phyloP scores from a whole-genome alignment of 2,329 filamentous ascomycete genomes.

The Curvularia sp. region DNA sequence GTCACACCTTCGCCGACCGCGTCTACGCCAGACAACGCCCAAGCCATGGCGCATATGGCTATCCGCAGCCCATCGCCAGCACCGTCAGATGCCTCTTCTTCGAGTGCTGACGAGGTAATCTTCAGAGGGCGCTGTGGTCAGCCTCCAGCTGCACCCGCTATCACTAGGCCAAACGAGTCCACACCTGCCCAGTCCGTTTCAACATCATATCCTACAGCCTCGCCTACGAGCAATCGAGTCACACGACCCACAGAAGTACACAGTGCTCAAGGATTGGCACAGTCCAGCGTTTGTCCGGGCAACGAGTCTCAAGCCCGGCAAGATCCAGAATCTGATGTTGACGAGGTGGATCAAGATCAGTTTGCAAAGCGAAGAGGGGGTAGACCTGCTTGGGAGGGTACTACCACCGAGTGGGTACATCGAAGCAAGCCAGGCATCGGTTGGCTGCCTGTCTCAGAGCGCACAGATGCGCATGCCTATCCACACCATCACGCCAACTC shows the following conservation, averaged over 20 bases:
- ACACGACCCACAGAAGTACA: slow-evolving; percentile 1
- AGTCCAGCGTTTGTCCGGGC: slow-evolving; percentile 21
- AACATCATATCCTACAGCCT: too few relatives aligned
- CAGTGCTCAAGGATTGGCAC: slow-evolving; percentile 6
- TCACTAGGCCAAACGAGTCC: background rate
- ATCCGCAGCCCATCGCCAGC: slow-evolving; percentile 50
- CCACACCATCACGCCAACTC: slow-evolving; percentile 30
- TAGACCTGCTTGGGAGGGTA: slow-evolving; percentile 41
- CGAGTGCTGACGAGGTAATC: slow-evolving; percentile 67
- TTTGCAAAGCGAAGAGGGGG: slow-evolving; percentile 39
- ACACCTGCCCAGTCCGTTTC: too few relatives aligned
- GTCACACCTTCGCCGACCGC: slow-evolving; percentile 23
- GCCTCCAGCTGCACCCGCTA: slow-evolving; percentile 12
- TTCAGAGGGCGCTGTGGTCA: slow-evolving; percentile 42
- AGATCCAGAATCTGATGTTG: slow-evolving; percentile 32
- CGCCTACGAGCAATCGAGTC: background rate
- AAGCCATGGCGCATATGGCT: slow-evolving; percentile 42
- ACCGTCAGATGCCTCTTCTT: slow-evolving; percentile 32
- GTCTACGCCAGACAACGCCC: slow-evolving; percentile 28
- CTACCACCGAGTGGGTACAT: slow-evolving; percentile 41
- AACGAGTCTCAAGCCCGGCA: background rate
- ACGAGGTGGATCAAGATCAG: slow-evolving; percentile 29
- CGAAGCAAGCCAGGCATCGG: slow-evolving; percentile 48
- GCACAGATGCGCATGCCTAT: slow-evolving; percentile 33
- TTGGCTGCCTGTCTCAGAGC: slow-evolving; percentile 39